Base-by-base conservation (phyloP, 2,329 filamentous ascomycete genomes). In the Pseudofabraea citricarpa region DNA sequence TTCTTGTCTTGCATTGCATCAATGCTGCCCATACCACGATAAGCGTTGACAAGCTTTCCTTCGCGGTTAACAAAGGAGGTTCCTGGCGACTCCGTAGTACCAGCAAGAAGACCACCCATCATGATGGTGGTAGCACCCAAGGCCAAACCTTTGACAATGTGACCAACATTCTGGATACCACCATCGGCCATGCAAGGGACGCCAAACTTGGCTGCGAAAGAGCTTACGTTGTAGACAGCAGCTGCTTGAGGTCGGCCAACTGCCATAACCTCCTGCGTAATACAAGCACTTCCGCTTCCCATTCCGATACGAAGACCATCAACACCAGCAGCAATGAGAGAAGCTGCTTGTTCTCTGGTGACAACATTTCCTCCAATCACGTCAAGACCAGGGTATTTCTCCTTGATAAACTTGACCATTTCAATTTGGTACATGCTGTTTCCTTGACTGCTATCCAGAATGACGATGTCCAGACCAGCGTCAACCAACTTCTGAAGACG, bases 1-100 rank as follows among this genome's bases (percentile, higher is more conserved):
- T 95, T 95, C 81, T 93, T 95, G 72, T 97, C 91, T 72, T 97
- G 90, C 93, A 98, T 98, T 55, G 93, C 93, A 60, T 96, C 93
- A 64, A 98, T 98, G 69, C 85, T 90, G 55, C 93, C 93, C 93
- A 98, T 98, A 48, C 93, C 93, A 68, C 93, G 87, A 77, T 98
- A 98, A 31, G 93, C 90, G 79, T 98, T 98, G 68, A 98, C 91
- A 43, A 98, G 83, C 77, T 97, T 94, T 53, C 93, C 93, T 70
- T 97, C 91, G 48, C 87, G 85, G 61, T 88, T 95, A 56, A 98
- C 89, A 62, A 95, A 97, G 55, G 94, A 97, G 54, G 91, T 90
- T 53, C 93, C 94, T 26, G 93, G 93, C 27, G 91, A 97, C 72
- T 98, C 93, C 32, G 91, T 96, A 51, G 93, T 97, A 64, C 94